Conservation (phyloP, 768 basidiomycete species). For the Saitozyma sp. region DNA sequence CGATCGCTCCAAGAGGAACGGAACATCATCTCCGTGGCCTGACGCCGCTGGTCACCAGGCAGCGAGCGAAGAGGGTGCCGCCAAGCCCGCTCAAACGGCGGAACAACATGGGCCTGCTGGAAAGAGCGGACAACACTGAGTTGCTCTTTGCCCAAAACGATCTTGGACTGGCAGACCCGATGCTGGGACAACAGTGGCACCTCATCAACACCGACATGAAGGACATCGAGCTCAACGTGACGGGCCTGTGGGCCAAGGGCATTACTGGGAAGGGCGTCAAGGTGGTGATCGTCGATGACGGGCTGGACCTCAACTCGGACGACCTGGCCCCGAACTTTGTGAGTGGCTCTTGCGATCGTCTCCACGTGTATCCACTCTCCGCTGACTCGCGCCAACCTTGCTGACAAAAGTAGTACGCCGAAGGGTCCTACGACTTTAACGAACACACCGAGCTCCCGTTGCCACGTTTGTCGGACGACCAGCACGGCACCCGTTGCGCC, state of each 20-base stretch:
- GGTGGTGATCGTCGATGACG: slow-evolving; percentile 90
- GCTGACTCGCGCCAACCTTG: neutral
- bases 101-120: neutral
- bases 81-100: slow-evolving; percentile 14
- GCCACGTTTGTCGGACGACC: slow-evolving; percentile 84
- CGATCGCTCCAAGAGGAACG: slow-evolving; percentile 5
- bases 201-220: slow-evolving; percentile 81
- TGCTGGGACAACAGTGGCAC: slow-evolving; percentile 89
- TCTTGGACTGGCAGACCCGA: slow-evolving; percentile 75
- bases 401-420: slow-evolving; percentile 63
- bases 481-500: slow-evolving; percentile 96
- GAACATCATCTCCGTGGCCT: slow-evolving; percentile 23
- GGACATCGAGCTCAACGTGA: slow-evolving; percentile 80
- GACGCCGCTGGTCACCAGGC: slow-evolving; percentile 39
- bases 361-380: neutral
- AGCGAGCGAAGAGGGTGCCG: slow-evolving; percentile 50
- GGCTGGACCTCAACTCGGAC: slow-evolving; percentile 81
- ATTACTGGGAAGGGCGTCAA: slow-evolving; percentile 83
- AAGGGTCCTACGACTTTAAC: slow-evolving; percentile 93
- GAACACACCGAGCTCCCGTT: slow-evolving; percentile 84
- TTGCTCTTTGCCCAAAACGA: slow-evolving; percentile 57
- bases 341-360: slow-evolving; percentile 50
- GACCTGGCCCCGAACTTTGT: slow-evolving; percentile 93
- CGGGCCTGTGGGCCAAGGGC: slow-evolving; percentile 85
- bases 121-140: slow-evolving; percentile 28